Conservation (phyloP, 768 basidiomycete genomes). For the Boletus subcaerulescens region DNA sequence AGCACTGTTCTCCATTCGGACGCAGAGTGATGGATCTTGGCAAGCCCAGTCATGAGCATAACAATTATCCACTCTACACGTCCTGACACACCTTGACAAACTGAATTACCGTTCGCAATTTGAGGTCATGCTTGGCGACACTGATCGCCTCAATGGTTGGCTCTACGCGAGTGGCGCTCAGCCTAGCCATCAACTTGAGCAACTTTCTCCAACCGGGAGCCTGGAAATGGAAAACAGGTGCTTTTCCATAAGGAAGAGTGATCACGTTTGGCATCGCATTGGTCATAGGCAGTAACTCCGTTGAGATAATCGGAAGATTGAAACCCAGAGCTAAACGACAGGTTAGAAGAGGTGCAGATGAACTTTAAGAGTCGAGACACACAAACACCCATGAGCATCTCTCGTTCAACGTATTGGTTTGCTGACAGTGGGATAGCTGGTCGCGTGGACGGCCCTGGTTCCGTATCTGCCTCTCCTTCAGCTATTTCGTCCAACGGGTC, state of each 20-base stretch:
- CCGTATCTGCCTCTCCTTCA: slow-evolving; percentile 16
- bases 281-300: slow-evolving; percentile 44
- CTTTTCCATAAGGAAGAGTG: slow-evolving; percentile 66
- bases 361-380: slow-evolving; percentile 33
- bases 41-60: slow-evolving; percentile 2
- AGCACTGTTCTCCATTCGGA: slow-evolving; percentile 70
- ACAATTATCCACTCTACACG: background rate
- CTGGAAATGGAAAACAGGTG: slow-evolving; percentile 67
- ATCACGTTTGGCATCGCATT: slow-evolving; percentile 68
- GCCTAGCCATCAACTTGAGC: slow-evolving; percentile 69
- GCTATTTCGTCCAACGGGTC: slow-evolving; percentile 16
- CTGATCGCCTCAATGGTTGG: slow-evolving; percentile 67
- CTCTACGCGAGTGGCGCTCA: slow-evolving; percentile 68
- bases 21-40: slow-evolving; percentile 56
- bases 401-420: slow-evolving; percentile 52
- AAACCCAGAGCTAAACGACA: slow-evolving; percentile 62
- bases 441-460: slow-evolving; percentile 17
- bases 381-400: slow-evolving; percentile 63
- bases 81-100: slow-evolving; percentile 61
- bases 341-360: background rate
- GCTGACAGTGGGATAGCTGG: slow-evolving; percentile 18
- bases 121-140: slow-evolving; percentile 50
- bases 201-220: slow-evolving; percentile 73
- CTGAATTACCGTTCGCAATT: slow-evolving; percentile 72
- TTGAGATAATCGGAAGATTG: slow-evolving; percentile 51